A percentile compares a stretch with the other conserved stretches of the same genome.
These are phyloP conservation scores for Fusarium sp. DNA, from an alignment of 2,329 filamentous ascomycete species.

Conservation along the genomic window DNA sequence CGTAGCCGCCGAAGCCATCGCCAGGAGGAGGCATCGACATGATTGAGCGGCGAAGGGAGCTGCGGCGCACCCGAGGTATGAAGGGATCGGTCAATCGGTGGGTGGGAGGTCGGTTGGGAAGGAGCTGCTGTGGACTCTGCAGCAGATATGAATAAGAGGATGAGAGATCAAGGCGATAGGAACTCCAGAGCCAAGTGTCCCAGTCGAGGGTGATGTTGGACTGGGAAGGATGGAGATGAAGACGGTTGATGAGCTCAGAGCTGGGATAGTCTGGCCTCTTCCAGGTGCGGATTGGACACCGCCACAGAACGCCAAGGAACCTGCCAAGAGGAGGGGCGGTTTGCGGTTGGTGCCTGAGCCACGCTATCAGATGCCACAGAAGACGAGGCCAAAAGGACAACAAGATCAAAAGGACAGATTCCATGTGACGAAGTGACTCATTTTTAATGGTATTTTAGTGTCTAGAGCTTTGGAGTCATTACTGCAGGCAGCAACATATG, in stretches of 20 bases:
- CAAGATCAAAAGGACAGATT: slow-evolving; percentile 1
- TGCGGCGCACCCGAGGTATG: slow-evolving; percentile 40
- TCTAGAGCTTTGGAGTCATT: not conserved
- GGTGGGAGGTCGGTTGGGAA: slow-evolving; percentile 11
- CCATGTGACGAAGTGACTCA: slow-evolving; percentile 12
- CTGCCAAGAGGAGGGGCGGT: slow-evolving; percentile 39
- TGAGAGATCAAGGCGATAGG: slow-evolving; percentile 13
- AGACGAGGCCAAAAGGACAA: slow-evolving; percentile 21
- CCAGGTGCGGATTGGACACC: slow-evolving; percentile 39
- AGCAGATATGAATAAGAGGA: slow-evolving; percentile 11
- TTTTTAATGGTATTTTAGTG: not conserved
- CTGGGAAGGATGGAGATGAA: slow-evolving; percentile 36
- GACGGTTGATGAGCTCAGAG: slow-evolving; percentile 44
- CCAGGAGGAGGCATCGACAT: slow-evolving; percentile 69
- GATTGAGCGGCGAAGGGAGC: slow-evolving; percentile 47
- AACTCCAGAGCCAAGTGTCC: slow-evolving; percentile 35
- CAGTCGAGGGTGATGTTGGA: slow-evolving; percentile 39
- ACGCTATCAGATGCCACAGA: slow-evolving; percentile 36
- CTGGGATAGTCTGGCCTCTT: slow-evolving; percentile 46
- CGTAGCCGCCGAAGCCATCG: slow-evolving; percentile 58
- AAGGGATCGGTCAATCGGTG: slow-evolving; percentile 31
- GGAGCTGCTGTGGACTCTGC: slow-evolving; percentile 14
- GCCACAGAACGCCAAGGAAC: slow-evolving; percentile 44
- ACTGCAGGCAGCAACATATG: not conserved
- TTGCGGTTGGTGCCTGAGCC: slow-evolving; percentile 27